Evolutionary conservation across 208 protist genomes (phyloP), one percentile per base, ranked within the genome.

Genomic region (Sergeia podlipaevii): DNA sequence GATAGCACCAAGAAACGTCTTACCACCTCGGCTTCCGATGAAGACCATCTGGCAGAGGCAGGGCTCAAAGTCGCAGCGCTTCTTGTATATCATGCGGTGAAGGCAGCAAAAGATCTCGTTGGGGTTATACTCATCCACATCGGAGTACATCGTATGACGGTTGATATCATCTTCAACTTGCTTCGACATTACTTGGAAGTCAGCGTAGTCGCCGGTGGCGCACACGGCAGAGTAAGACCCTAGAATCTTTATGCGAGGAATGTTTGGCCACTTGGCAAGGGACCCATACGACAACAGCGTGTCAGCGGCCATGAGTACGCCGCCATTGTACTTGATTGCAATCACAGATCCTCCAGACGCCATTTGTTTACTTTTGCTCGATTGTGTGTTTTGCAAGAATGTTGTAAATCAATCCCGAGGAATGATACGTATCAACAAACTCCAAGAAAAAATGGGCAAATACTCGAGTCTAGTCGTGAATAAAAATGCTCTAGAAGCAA

Each of bases 281-380:
- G 89, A 97, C 27, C 97, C 97, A 67, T 99, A 99, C 36, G 97
- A 98, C n/a, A 90, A 77, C 29, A 98, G 81, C 17, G 97, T 99
- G 70, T 99, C 97, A 6, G 85, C 67, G 20, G 94, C 95, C 36
- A 99, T 66, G 27, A 98, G 66, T 15, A 99, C 96, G 47, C 97
- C 97, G 58, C 87, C 97, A 51, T 97, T 92, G 76, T 97, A 99
- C 84, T 98, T 98, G 42, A 99, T 69, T 30, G 73, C 97, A 57
- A 98, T 64, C n/a, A 99, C 92, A 38, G 93, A 97, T 10, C 95
- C 96, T 61, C 97, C 97, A 39, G 96, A 98, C 10, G 97, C 95
- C 70, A 98, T 98, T 4, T 38, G 39, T 17, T 42, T 5, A 23
- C 24, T 32, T 8, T 8, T 3, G 4, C n/a, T n/a, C n/a, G n/a